Evolutionary conservation across 139 green algal genomes (phyloP), one percentile per base, ranked within the genome.

Genomic region (Volvox reticuliferus): DNA sequence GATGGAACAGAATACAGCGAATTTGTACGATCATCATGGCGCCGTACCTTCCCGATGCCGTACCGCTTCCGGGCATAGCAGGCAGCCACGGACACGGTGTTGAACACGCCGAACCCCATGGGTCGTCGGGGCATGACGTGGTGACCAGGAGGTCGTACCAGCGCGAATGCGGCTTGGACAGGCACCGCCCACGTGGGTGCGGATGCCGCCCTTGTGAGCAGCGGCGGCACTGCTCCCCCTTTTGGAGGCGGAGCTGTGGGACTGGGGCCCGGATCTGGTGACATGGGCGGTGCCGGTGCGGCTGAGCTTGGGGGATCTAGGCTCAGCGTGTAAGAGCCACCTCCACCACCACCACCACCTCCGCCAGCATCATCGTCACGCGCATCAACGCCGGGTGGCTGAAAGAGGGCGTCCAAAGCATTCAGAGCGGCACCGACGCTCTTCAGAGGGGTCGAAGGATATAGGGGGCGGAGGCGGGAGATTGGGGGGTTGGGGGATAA

Each of bases 81-180:
- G 0, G 94, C 96, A n/a, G 97, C 96, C 12, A 98, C 92, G 1
- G 96, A 93, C 6, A 97, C 92, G 9, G 94, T 97, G 87, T 96
- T 97, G 37, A 99, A 94, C 12, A 99, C 93, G 82, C 97, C 99
- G 91, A 99, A 99, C 14, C 97, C 97, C 97, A 99, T 99, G 24
- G 95, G 94, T 24, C 93, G 82, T 1, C 92, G 87, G 0, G 94
- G 92, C 55, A 97, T 71, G 2, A 96, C 97, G 88, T 99, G 97
- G 91, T 99, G 97, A 0, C 97, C 97, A 14, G 97, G 97, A 0
- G 97, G 97, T 35, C 97, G 91, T 71, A 97, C 96, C 69, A 99
- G 80, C 16, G 94, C 96, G 88, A 99, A 98, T 9, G 93, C 97
- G 18, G 92, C 79, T 16, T 80, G 12, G 88, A 33, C 63, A 81